These are phyloP conservation scores for Salix purpurea DNA, from an alignment of 345 rosid species.

Conservation along the genomic window DNA sequence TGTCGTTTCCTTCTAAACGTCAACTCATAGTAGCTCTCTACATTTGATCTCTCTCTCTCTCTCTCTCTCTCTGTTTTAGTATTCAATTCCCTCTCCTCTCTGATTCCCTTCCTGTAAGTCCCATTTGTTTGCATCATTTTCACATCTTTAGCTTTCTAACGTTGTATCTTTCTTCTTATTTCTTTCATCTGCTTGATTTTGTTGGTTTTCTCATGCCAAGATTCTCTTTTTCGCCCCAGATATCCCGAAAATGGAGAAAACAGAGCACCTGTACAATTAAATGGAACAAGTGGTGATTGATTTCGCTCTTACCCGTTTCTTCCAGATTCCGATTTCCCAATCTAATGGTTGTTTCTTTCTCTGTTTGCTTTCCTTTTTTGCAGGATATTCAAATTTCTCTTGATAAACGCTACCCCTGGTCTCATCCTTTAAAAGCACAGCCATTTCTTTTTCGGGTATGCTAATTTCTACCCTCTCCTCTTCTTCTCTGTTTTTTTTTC, in stretches of 20 bases:
- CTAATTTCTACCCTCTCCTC: neutral
- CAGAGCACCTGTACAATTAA: neutral
- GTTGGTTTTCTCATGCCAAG: neutral
- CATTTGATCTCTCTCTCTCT: neutral
- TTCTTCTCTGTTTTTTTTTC: neutral
- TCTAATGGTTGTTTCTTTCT: neutral
- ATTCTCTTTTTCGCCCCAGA: neutral
- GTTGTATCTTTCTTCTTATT: no score
- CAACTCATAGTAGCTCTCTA: neutral
- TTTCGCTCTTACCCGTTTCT: neutral
- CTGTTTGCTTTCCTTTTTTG: neutral
- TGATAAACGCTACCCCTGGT: neutral
- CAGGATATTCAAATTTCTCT: neutral
- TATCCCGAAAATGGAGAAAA: neutral
- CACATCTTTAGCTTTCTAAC: no score
- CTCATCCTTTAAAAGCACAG: neutral
- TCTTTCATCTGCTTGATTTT: no score
- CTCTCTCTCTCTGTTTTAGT: neutral
- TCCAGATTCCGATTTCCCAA: neutral
- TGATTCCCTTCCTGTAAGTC: no score
- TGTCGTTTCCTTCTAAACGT: neutral
- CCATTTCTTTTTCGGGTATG: neutral
- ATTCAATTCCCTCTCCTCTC: neutral
- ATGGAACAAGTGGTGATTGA: slow-evolving; percentile 3
- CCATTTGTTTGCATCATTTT: no score